Conservation (phyloP, 2,329 filamentous ascomycete genomes). For the Botrytis deweyae region DNA sequence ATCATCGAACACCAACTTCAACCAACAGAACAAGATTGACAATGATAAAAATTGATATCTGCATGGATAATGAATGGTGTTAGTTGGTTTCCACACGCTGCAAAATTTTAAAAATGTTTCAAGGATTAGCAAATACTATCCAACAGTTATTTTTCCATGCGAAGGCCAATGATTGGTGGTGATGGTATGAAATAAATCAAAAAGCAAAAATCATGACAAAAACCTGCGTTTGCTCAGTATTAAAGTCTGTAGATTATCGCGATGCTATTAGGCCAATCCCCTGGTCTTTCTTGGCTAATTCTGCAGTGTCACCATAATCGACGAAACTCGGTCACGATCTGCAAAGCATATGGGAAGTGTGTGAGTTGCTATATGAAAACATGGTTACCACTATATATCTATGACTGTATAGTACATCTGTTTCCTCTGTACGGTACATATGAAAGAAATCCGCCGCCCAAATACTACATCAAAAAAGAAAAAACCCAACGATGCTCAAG, state of each 20-base stretch:
- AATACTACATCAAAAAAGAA: not conserved
- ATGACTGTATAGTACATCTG: conserved; percentile 6
- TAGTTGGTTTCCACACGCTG: not conserved
- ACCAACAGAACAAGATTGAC: not conserved
- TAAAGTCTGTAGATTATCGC: too few relatives aligned
- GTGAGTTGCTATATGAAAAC: conserved; percentile 2
- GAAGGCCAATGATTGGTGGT: not conserved
- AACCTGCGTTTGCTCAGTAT: not conserved
- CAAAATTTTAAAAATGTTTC: not conserved
- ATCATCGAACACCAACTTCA: not conserved
- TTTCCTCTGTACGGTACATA: not conserved
- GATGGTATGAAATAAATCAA: not conserved
- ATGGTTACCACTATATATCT: conserved; percentile 7
- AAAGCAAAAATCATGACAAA: not conserved
- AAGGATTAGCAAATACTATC: not conserved
- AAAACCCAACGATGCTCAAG: conserved; percentile 3
- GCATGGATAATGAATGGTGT: not conserved
- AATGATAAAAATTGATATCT: not conserved
- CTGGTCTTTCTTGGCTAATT: not conserved
- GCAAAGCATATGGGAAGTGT: not conserved
- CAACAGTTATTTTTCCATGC: not conserved
- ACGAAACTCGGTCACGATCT: conserved; percentile 3
- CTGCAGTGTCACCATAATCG: not conserved
- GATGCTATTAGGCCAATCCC: not conserved
- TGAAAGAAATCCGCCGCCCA: conserved; percentile 3